Base-by-base conservation (phyloP, 192 early-diverging fungal genomes). In the Coemansia sp. region DNA sequence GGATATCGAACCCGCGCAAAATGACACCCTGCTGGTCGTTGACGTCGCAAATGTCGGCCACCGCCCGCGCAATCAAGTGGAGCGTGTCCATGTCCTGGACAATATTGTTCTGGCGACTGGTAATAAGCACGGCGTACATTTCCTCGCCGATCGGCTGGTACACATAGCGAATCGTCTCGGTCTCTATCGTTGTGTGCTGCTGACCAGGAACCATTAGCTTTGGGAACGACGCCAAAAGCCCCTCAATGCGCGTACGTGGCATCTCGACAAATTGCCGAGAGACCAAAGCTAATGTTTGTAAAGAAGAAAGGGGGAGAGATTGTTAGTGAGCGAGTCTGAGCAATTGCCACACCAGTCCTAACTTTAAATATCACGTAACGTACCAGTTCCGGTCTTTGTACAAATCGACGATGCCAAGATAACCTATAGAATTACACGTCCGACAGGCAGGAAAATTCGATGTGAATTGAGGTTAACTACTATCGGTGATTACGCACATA, bases 201-300 rank as follows among this genome's bases (percentile, higher is more conserved):
- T 97, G 79, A 22, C 88, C 89, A 9, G 90, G 79, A 57, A 90
- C 91, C 71, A 97, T 94, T 57, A 99, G 87, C 86, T 98, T 99
- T 52, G 97, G 97, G 69, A 99, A 99, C 62, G 96, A 95, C 12
- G 94, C 94, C 66, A 99, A 80, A 40, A 99, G 86, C 24, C 96
- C 97, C 75, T 99, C 97, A 68, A 98, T 98, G 75, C 97, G 92
- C 40, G 96, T 90, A 33, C 95, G 90, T 57, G 94, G 93, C 93
- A 98, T 97, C 66, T 98, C 97, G 41, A 96, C 89, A 83, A 98
- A 99, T 85, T 99, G 97, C 53, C 97, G 93, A 66, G 93, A 95
- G 66, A 94, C 91, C 69, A 95, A 81, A 31, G 91, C 93, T 94
- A 77, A 39, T 71, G 31, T 60, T 36, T 3, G 16, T 5, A 33